These are phyloP conservation scores for Acanthamoeba royreba DNA, from an alignment of 208 protist genomes.

Conservation along the genomic window DNA sequence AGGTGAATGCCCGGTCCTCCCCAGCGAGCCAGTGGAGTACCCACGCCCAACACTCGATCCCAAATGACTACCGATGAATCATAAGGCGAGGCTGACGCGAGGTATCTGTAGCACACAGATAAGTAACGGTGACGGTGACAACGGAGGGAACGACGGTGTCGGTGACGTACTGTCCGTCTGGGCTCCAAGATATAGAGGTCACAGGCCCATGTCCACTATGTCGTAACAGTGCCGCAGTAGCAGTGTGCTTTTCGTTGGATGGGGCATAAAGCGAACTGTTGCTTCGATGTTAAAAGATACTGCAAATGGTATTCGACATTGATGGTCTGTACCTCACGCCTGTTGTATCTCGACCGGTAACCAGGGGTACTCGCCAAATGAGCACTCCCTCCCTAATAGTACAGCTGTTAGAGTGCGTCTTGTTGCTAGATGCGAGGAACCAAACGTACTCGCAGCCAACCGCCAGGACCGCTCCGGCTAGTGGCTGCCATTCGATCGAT, in stretches of 20 bases:
- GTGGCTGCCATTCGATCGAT: background rate
- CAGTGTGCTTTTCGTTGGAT: background rate
- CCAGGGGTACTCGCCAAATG: background rate
- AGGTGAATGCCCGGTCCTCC: background rate
- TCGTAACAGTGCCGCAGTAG: background rate
- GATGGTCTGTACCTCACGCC: background rate
- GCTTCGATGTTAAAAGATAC: background rate
- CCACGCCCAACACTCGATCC: background rate
- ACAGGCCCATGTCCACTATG: background rate
- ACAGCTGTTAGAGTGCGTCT: background rate
- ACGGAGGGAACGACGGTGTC: background rate
- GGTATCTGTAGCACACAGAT: background rate
- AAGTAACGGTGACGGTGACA: no score
- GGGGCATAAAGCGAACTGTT: background rate
- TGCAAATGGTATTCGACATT: background rate
- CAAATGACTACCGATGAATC: background rate
- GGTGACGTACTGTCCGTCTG: slow-evolving; percentile 15
- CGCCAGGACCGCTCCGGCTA: background rate
- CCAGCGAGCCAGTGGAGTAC: background rate
- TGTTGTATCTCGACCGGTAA: background rate
- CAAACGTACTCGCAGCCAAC: background rate
- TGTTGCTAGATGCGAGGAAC: background rate
- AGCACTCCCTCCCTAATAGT: background rate
- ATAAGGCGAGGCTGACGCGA: background rate
- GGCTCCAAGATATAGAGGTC: background rate